These are phyloP conservation scores for Ustilago trichophora DNA, from an alignment of 1,284 basidiomycete genomes.

Conservation along the genomic window DNA sequence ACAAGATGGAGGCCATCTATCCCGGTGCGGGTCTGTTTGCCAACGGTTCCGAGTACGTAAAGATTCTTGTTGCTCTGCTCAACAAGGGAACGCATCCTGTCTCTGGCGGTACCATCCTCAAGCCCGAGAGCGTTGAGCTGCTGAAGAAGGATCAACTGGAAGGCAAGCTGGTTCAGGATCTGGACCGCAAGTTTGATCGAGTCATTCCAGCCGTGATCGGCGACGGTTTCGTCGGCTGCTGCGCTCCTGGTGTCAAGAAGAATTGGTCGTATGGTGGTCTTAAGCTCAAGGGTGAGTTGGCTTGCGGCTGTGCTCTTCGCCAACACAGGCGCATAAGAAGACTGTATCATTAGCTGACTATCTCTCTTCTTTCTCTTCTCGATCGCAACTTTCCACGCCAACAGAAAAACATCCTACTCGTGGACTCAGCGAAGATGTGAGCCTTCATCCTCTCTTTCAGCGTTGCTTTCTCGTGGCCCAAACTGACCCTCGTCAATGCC, in stretches of 20 bases:
- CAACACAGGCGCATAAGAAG: too few relatives aligned
- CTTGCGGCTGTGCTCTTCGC: too few relatives aligned
- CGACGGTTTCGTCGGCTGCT: slow-evolving; percentile 9
- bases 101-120: slow-evolving; percentile 45
- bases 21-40: slow-evolving; percentile 37
- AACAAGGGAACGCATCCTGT: slow-evolving; percentile 55
- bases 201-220: slow-evolving; percentile 15
- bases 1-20: slow-evolving; percentile 47
- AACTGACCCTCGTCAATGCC: too few relatives aligned
- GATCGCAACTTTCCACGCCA: too few relatives aligned
- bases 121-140: slow-evolving; percentile 45
- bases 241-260: slow-evolving; percentile 14
- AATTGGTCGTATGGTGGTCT: slow-evolving; percentile 23
- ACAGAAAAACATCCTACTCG: slow-evolving; percentile 20
- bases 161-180: slow-evolving; percentile 3
- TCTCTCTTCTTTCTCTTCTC: too few relatives aligned
- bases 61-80: slow-evolving; percentile 49
- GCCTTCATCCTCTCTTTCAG: too few relatives aligned
- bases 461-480: too few relatives aligned
- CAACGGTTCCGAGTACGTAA: slow-evolving; percentile 26
- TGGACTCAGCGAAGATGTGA: slow-evolving; percentile 21
- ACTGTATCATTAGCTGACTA: too few relatives aligned
- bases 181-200: slow-evolving; percentile 16
- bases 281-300: too few relatives aligned
- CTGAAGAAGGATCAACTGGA: slow-evolving; percentile 43